A percentile compares a stretch with the other conserved stretches of the same genome.
These are phyloP conservation scores for Naganishia vaughanmartiniae DNA, from an alignment of 768 basidiomycete species.

Conservation along the genomic window DNA sequence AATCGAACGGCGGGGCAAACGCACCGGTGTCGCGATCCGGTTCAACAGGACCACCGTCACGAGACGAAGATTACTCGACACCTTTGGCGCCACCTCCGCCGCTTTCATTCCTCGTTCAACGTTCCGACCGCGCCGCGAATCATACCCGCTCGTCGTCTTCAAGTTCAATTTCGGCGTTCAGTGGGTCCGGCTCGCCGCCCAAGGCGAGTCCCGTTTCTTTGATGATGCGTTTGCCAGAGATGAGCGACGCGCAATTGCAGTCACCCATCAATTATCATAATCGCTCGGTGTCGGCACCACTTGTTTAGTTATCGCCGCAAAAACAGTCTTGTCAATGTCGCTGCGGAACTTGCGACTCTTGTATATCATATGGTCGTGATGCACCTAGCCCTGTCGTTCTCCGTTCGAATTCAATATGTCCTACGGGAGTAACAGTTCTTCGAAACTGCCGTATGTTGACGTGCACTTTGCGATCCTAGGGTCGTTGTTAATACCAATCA, in stretches of 20 bases:
- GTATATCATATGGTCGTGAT: neutral
- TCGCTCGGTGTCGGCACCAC: constrained; percentile 48
- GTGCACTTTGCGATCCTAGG: too few relatives aligned
- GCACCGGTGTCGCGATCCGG: neutral
- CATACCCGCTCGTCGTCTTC: constrained; percentile 30
- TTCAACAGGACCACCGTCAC: neutral
- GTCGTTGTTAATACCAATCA: too few relatives aligned
- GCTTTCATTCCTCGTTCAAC: constrained; percentile 74
- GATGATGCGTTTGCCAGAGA: neutral
- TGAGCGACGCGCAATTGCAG: constrained; percentile 37
- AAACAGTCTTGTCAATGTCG: constrained; percentile 35
- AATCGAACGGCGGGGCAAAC: neutral
- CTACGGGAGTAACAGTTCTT: too few relatives aligned
- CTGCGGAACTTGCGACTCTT: neutral
- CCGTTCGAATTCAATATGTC: too few relatives aligned
- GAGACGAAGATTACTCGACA: constrained; percentile 61
- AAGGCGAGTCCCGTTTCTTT: constrained; percentile 2
- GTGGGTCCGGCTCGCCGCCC: constrained; percentile 4
- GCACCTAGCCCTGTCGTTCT: neutral
- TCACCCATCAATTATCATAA: constrained; percentile 33
- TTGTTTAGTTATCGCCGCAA: constrained; percentile 38
- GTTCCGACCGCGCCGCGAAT: constrained; percentile 37
- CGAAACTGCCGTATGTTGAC: too few relatives aligned
- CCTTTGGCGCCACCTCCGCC: constrained; percentile 89
- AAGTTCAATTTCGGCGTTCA: constrained; percentile 17